Percentiles rank a stretch among this genome's conserved stretches.
Conservation (phyloP, 2,329 filamentous ascomycete genomes). For the Aureobasidium sp. region DNA sequence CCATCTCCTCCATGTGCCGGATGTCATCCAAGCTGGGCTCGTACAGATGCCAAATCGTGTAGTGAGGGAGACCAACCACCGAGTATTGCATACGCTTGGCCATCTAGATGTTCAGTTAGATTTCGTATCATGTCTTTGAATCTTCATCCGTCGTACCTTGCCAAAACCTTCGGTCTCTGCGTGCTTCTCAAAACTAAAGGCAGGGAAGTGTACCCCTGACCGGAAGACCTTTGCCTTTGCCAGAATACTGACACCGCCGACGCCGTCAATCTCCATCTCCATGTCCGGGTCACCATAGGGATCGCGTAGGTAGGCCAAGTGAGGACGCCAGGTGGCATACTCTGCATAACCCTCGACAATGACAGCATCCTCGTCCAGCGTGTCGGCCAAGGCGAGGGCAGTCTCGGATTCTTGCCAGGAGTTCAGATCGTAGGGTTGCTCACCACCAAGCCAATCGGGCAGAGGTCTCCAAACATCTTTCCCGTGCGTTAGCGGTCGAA, state of each 20-base stretch:
- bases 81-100: constrained; percentile 92
- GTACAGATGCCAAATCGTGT: constrained; percentile 99
- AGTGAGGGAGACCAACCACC: constrained; percentile 91
- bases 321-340: constrained; percentile 96
- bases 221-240: constrained; percentile 95
- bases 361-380: constrained; percentile 92
- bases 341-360: constrained; percentile 99
- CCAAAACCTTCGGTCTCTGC: constrained; percentile 98
- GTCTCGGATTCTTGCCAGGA: constrained; percentile 99
- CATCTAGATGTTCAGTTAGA: constrained; percentile 59
- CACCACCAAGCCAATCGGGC: constrained; percentile 95
- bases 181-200: constrained; percentile 97
- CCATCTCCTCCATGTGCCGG: constrained; percentile 98
- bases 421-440: constrained; percentile 96
- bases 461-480: constrained; percentile 89
- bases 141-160: constrained; percentile 63
- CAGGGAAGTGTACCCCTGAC: constrained; percentile 91
- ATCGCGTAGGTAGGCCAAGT: constrained; percentile 92
- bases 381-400: constrained; percentile 84
- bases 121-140: background rate
- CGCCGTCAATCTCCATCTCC: constrained; percentile 99
- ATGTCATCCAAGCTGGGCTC: constrained; percentile 98
- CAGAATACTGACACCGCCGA: constrained; percentile 93
- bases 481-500: constrained; percentile 37
- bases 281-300: constrained; percentile 97